Evolutionary conservation across 2,329 filamentous ascomycete species (phyloP).

Genomic region (Aurifilum marmelostoma): DNA sequence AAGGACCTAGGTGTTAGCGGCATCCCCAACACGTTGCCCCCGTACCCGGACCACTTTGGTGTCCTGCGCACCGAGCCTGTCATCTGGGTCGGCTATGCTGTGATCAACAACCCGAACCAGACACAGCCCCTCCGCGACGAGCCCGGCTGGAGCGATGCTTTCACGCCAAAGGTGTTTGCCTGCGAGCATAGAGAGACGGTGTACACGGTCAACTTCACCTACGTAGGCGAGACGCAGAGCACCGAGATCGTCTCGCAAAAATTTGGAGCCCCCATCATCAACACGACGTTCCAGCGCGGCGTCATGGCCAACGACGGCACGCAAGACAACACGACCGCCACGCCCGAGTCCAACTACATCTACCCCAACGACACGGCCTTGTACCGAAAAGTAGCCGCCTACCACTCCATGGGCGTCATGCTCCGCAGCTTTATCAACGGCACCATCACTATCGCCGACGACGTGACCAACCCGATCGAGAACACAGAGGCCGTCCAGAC

Average conservation of each 20-base stretch:
- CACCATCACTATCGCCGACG: conserved; percentile 35
- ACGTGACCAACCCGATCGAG: conserved; percentile 35
- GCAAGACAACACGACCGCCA: conserved; percentile 40
- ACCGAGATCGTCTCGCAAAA: conserved; percentile 34
- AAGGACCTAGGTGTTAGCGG: conserved; percentile 37
- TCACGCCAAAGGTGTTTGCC: conserved; percentile 41
- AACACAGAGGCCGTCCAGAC: conserved; percentile 44
- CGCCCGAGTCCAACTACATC: conserved; percentile 39
- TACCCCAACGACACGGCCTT: conserved; percentile 34
- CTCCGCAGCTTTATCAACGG: conserved; percentile 42
- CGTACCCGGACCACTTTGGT: conserved; percentile 40
- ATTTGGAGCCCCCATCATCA: conserved; percentile 38
- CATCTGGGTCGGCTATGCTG: conserved; percentile 44
- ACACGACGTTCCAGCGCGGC: conserved; percentile 39
- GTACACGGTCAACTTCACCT: conserved; percentile 42
- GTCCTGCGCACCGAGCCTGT: conserved; percentile 44
- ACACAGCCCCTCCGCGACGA: conserved; percentile 33
- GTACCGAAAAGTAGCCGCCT: conserved; percentile 41
- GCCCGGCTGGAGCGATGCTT: conserved; percentile 38
- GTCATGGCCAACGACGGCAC: conserved; percentile 41
- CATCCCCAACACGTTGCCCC: conserved; percentile 35
- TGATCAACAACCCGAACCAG: conserved; percentile 32
- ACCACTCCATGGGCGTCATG: conserved; percentile 41
- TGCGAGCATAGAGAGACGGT: conserved; percentile 44
- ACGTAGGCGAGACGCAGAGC: conserved; percentile 37